Base-by-base conservation (phyloP, 2,329 filamentous ascomycete species). In the Orbilia ellipsospora region DNA sequence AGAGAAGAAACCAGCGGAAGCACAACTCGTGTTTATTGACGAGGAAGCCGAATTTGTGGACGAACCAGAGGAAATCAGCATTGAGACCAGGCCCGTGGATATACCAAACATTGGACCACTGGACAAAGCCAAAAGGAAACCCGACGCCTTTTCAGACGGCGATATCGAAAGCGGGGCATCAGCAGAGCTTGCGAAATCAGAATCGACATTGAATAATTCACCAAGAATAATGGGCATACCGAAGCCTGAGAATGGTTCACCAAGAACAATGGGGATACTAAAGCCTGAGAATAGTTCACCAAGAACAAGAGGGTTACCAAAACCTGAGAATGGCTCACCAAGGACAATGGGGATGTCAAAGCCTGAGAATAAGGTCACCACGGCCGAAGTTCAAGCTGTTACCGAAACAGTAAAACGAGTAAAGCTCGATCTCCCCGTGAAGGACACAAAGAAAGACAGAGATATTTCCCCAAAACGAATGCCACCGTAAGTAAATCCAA, bases 21-120 rank as follows among this genome's bases (percentile, higher is more conserved):
- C 64, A n/a, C 64, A 75, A 31, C 42, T 75, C 15, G 64, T 75
- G 12, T 75, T 75, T 23, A 75, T 75, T 23, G 72, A 75, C 52
- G 72, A 75, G 40, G 72, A 69, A 51, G 36, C 48, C 15, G 64
- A 63, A 6, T 50, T 75, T 7, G 56, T 68, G 6, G 64, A 68
- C 18, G 69, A 73, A 31, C 64, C 57, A 18, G 72, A 75, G 13
- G 59, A 59, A 1, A n/a, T 69, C 5, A 36, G 8, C 31, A 15
- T 26, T 20, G 64, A 74, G 31, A 62, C 64, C 2, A 59, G 40
- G 5, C 59, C 64, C 23, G n/a, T 51, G 6, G 42, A 68, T 40
- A 51, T 55, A 42, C 31, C 72, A 12, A 65, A 59, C 36, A 51
- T 65, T 28, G 54, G 16, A 1, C 62, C 59, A 2, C 23, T 61